A percentile compares a stretch with the other conserved stretches of the same genome.
Evolutionary conservation across 352 stramenopile genomes (phyloP).

Genomic region (Pythium scleroteichum): DNA sequence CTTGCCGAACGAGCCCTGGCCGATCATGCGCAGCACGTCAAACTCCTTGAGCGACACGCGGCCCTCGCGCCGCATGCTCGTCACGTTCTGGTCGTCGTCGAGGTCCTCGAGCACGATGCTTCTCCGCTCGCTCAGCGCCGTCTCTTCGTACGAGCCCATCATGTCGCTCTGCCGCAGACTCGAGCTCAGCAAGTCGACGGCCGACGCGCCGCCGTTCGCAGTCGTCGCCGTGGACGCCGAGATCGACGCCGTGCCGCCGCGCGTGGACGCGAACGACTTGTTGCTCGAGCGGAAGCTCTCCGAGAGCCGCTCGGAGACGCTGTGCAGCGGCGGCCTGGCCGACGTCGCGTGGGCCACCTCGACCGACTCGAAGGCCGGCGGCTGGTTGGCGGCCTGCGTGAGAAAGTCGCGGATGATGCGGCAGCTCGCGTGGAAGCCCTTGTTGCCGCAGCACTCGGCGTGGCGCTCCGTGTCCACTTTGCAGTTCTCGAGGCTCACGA

Average conservation of each 20-base stretch:
- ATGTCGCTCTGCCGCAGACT: constrained; percentile 45
- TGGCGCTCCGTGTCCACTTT: constrained; percentile 66
- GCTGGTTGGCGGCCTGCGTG: constrained; percentile 75
- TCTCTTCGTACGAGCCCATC: constrained; percentile 20
- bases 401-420: constrained; percentile 74
- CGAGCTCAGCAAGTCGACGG: constrained; percentile 47
- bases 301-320: constrained; percentile 40
- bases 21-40: constrained; percentile 90
- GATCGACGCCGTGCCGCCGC: neutral
- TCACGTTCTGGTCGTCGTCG: constrained; percentile 56
- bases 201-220: neutral
- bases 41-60: constrained; percentile 85
- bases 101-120: constrained; percentile 73
- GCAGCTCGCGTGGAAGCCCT: constrained; percentile 65
- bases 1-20: constrained; percentile 92
- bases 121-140: constrained; percentile 30
- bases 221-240: neutral
- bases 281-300: constrained; percentile 22
- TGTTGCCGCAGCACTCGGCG: constrained; percentile 65
- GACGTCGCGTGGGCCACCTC: constrained; percentile 30
- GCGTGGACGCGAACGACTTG: constrained; percentile 13
- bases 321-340: constrained; percentile 46
- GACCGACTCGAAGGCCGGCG: constrained; percentile 62
- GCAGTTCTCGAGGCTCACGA: constrained; percentile 80
- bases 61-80: constrained; percentile 15